phyloP scores from a whole-genome alignment of 1,284 basidiomycete species.

The Peniophora sp. region DNA sequence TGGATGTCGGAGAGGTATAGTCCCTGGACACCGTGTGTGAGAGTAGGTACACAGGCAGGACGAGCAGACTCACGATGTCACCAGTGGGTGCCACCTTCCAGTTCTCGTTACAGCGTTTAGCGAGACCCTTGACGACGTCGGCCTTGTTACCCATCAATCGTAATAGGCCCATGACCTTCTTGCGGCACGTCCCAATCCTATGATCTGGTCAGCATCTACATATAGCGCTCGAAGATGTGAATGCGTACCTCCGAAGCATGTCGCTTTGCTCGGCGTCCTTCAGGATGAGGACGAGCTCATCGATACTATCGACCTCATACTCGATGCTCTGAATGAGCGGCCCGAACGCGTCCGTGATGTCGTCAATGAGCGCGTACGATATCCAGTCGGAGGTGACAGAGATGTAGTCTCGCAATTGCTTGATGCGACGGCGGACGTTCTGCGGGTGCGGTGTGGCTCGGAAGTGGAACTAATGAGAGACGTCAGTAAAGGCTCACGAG shows the following conservation, averaged over 20 bases:
- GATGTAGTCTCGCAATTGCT: conserved; percentile 99
- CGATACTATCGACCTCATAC: conserved; percentile 98
- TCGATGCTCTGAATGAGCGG: conserved; percentile 98
- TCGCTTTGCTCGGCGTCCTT: conserved; percentile 82
- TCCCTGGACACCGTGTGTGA: conserved; percentile 40
- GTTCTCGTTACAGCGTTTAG: conserved; percentile 98
- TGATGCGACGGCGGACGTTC: conserved; percentile 95
- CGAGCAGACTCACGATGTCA: conserved; percentile 69
- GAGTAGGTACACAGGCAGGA: conserved; percentile 1
- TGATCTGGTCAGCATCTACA: conserved; percentile 10
- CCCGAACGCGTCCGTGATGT: conserved; percentile 99
- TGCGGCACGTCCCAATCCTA: conserved; percentile 95
- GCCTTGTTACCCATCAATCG: conserved; percentile 99
- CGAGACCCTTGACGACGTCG: conserved; percentile 97
- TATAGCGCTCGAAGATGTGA: too few relatives aligned
- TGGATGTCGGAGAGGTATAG: conserved; percentile 93
- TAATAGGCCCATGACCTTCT: conserved; percentile 98
- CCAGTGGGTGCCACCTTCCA: conserved; percentile 98
- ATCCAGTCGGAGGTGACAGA: conserved; percentile 99
- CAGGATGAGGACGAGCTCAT: conserved; percentile 94
- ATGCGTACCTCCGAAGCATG: conserved; percentile 55
- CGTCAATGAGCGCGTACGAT: conserved; percentile 98
- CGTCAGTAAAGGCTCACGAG: conserved; percentile 1
- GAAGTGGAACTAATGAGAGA: conserved; percentile 83
- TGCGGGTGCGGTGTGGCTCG: conserved; percentile 95